phyloP scores from a whole-genome alignment of 2,329 filamentous ascomycete species.

The Helicocarpus griseus region DNA sequence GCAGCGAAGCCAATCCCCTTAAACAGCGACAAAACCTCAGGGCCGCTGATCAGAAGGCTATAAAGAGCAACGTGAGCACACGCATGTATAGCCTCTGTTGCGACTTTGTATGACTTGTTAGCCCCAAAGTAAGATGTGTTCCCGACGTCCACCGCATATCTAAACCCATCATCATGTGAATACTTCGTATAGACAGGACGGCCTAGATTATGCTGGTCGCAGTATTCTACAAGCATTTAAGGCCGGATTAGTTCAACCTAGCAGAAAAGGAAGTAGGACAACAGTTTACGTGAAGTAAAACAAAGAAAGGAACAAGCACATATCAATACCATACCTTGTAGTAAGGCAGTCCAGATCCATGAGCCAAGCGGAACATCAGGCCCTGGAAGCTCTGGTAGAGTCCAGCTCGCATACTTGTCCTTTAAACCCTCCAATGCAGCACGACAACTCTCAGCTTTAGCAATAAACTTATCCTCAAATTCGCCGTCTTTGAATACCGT shows the following conservation, averaged over 20 bases:
- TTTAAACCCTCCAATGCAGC: constrained; percentile 20
- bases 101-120: constrained; percentile 14
- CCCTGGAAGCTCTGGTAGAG: constrained; percentile 19
- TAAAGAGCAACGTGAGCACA: constrained; percentile 22
- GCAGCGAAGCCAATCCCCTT: not conserved
- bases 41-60: constrained; percentile 1
- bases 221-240: constrained; percentile 15
- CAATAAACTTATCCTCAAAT: constrained; percentile 11
- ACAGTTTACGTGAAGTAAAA: not conserved
- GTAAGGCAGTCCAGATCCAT: constrained; percentile 23
- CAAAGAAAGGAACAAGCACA: not conserved
- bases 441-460: constrained; percentile 20
- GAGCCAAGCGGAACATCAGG: constrained; percentile 8
- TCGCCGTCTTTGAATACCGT: constrained; percentile 14
- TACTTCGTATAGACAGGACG: constrained; percentile 18
- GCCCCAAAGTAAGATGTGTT: constrained; percentile 14
- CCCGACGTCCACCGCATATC: constrained; percentile 20
- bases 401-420: constrained; percentile 17
- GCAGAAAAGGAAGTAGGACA: no score
- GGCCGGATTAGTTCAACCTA: not conserved
- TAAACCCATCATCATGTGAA: constrained; percentile 14
- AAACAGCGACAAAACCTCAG: not conserved
- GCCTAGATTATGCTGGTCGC: constrained; percentile 12
- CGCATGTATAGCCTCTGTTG: constrained; percentile 20
- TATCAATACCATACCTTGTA: constrained; percentile 18